phyloP scores from a whole-genome alignment of 352 stramenopile genomes.

The Globisporangium ultimum region DNA sequence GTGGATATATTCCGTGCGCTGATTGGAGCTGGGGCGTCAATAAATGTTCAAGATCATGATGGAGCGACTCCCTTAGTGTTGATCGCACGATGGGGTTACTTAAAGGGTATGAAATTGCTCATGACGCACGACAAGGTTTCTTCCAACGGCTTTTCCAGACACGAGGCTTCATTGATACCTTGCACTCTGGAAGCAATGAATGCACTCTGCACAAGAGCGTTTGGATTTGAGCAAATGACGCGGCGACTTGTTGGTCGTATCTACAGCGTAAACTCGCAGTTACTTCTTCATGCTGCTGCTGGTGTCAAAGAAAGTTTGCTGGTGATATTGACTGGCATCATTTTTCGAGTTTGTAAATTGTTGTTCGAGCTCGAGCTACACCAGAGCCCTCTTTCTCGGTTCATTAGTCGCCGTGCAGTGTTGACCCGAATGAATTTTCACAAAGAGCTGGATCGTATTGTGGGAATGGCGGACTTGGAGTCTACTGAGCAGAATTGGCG shows the following conservation, averaged over 20 bases:
- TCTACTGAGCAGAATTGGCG: neutral
- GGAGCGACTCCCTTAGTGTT: neutral
- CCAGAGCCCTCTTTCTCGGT: neutral
- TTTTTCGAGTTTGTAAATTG: constrained; percentile 1
- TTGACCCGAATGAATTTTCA: neutral
- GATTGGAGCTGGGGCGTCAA: neutral
- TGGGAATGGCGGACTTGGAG: neutral
- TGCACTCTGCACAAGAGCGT: neutral
- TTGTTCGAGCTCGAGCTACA: neutral
- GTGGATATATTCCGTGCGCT: neutral
- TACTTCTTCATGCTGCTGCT: neutral
- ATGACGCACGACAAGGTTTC: neutral
- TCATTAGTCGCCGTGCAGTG: neutral
- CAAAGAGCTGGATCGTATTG: neutral
- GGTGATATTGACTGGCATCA: neutral
- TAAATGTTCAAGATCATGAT: neutral
- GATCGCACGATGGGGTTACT: neutral
- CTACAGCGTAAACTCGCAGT: neutral
- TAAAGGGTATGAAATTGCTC: neutral
- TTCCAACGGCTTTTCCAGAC: no score
- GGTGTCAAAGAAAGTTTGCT: neutral
- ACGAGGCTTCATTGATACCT: neutral
- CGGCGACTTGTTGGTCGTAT: neutral
- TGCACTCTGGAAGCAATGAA: neutral
- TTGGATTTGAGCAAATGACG: neutral